phyloP scores from a whole-genome alignment of 2,329 filamentous ascomycete genomes.

The Onygenales sp. region DNA sequence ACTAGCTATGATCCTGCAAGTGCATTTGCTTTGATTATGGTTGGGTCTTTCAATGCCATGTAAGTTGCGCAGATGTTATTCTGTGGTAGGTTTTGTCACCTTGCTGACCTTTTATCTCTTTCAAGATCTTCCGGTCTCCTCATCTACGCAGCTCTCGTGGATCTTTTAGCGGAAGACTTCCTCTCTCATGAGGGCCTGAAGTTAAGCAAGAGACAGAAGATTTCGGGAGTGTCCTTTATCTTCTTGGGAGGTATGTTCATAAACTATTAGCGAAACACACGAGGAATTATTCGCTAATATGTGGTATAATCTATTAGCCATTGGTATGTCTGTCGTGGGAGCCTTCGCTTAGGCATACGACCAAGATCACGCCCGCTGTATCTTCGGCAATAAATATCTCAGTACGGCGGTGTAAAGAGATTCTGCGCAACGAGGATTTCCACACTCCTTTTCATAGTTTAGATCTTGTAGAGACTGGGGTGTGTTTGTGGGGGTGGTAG shows the following conservation, averaged over 20 bases:
- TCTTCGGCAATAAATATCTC: no score
- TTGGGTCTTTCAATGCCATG: slow-evolving; percentile 58
- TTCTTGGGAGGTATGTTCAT: slow-evolving; percentile 40
- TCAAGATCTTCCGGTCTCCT: slow-evolving; percentile 48
- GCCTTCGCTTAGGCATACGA: slow-evolving; percentile 33
- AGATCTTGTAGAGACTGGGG: no score
- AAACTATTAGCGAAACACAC: not conserved
- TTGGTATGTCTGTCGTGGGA: slow-evolving; percentile 40
- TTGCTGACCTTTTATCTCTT: not conserved
- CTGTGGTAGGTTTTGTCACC: not conserved
- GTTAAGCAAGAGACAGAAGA: slow-evolving; percentile 46
- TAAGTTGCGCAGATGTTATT: slow-evolving; percentile 24
- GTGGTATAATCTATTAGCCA: slow-evolving; percentile 22
- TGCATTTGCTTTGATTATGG: slow-evolving; percentile 54
- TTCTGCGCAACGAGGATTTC: no score
- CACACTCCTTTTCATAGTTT: no score
- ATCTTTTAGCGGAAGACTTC: slow-evolving; percentile 57
- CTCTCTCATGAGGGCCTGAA: slow-evolving; percentile 48
- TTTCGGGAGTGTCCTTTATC: slow-evolving; percentile 43
- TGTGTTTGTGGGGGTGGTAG: no score
- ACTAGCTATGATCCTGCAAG: slow-evolving; percentile 54
- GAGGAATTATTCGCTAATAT: not conserved
- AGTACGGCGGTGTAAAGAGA: no score
- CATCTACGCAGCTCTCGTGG: slow-evolving; percentile 54
- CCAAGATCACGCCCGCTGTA: no score